Percentiles rank a stretch among this genome's conserved stretches.
Conservation (phyloP, 2,329 filamentous ascomycete species). For the Keithomyces neogunnii region DNA sequence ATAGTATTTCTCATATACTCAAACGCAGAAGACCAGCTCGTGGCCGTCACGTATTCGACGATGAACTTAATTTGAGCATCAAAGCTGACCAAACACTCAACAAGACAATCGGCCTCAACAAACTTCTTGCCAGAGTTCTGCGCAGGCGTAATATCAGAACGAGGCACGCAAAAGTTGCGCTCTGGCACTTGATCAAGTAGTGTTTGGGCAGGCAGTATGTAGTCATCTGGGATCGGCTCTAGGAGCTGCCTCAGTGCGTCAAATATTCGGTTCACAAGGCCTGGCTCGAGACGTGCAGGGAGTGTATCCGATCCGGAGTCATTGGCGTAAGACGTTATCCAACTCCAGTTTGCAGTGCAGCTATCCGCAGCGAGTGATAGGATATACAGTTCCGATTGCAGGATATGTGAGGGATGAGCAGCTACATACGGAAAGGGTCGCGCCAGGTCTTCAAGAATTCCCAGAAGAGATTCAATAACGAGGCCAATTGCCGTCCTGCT, state of each 20-base stretch:
- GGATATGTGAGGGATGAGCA: constrained; percentile 48
- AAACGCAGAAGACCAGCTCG: constrained; percentile 52
- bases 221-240: constrained; percentile 49
- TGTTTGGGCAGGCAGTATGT: constrained; percentile 45
- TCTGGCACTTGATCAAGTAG: constrained; percentile 45
- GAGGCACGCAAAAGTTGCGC: constrained; percentile 27
- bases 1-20: constrained; percentile 48
- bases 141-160: constrained; percentile 11
- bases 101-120: constrained; percentile 16
- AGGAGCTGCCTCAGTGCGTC: constrained; percentile 49
- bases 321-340: constrained; percentile 12
- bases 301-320: constrained; percentile 18
- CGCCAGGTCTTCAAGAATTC: constrained; percentile 49
- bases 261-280: constrained; percentile 45
- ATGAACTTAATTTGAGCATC: constrained; percentile 48
- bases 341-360: constrained; percentile 50
- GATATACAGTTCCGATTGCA: constrained; percentile 58
- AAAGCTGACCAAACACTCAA: constrained; percentile 34
- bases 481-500: constrained; percentile 43
- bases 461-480: constrained; percentile 49
- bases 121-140: constrained; percentile 11
- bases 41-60: constrained; percentile 56
- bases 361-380: constrained; percentile 56
- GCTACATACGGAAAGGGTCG: constrained; percentile 43
- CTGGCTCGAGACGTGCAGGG: constrained; percentile 35